Evolutionary conservation across 768 basidiomycete genomes (phyloP).

Genomic region (Lentinula boryana): DNA sequence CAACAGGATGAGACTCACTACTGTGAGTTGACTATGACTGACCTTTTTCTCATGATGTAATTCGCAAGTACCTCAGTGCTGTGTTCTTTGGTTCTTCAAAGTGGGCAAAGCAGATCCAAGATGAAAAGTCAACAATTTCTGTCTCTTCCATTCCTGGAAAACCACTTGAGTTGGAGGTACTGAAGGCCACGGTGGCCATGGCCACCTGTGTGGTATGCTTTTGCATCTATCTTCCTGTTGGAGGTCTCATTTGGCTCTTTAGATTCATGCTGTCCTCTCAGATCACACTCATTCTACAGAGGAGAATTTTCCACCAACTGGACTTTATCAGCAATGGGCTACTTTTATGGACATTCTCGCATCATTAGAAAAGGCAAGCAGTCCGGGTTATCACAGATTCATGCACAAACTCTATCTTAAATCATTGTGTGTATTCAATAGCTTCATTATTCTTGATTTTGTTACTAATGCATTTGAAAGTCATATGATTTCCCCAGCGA

Average conservation of each 20-base stretch:
- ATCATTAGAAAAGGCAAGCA: too few relatives aligned
- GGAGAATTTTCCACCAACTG: not conserved
- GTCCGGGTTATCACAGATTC: too few relatives aligned
- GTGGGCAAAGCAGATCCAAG: not conserved
- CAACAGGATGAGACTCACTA: conserved; percentile 12
- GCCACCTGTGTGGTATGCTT: not conserved
- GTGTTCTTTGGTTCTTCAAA: not conserved
- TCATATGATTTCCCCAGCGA: too few relatives aligned
- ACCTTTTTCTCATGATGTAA: not conserved
- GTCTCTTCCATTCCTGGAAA: not conserved
- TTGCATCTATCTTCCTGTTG: not conserved
- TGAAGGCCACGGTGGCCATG: not conserved
- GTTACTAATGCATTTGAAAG: too few relatives aligned
- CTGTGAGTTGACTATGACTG: conserved; percentile 14
- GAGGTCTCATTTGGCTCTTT: not conserved
- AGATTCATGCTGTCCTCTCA: not conserved
- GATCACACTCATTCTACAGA: not conserved
- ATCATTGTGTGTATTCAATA: too few relatives aligned
- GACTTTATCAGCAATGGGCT: not conserved
- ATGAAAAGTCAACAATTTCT: not conserved
- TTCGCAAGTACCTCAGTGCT: not conserved
- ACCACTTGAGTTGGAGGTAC: not conserved
- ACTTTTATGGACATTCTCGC: too few relatives aligned
- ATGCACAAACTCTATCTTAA: too few relatives aligned
- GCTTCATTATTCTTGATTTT: too few relatives aligned